Evolutionary conservation across 768 basidiomycete genomes (phyloP).

Genomic region (Agrocybe praecox): DNA sequence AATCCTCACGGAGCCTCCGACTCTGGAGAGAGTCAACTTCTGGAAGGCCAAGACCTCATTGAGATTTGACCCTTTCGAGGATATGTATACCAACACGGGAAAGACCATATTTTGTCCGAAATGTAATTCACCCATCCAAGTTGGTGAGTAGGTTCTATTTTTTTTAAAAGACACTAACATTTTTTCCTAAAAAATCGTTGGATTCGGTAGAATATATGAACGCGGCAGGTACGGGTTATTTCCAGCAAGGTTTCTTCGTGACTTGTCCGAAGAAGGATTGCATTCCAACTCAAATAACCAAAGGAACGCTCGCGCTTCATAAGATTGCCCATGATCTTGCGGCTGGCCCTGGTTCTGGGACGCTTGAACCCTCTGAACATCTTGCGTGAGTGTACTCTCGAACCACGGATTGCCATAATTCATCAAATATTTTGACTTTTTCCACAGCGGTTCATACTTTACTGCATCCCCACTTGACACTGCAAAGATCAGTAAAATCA

Average conservation of each 20-base stretch:
- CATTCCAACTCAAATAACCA: conserved; percentile 32
- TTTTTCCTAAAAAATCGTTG: conserved; percentile 11
- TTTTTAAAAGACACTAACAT: not conserved
- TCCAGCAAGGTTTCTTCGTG: conserved; percentile 41
- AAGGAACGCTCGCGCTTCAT: conserved; percentile 20
- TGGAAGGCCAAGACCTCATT: conserved; percentile 18
- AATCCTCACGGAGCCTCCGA: conserved; percentile 12
- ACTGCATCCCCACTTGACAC: conserved; percentile 5
- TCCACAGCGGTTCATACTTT: conserved; percentile 16
- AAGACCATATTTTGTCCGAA: conserved; percentile 29
- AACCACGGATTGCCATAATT: not conserved
- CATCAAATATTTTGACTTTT: not conserved
- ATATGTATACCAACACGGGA: conserved; percentile 1
- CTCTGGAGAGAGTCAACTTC: conserved; percentile 10
- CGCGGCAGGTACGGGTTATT: conserved; percentile 45
- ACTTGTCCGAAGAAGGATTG: conserved; percentile 37
- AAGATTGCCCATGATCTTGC: conserved; percentile 20
- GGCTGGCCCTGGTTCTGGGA: not conserved
- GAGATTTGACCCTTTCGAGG: conserved; percentile 22
- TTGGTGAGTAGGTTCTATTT: conserved; percentile 22
- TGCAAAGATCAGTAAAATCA: conserved; percentile 4
- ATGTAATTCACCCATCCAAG: conserved; percentile 20
- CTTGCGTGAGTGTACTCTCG: conserved; percentile 8
- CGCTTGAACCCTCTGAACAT: not conserved
- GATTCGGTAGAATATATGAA: conserved; percentile 39